Evolutionary conservation across 768 basidiomycete species (phyloP).

Genomic region (Collybiopsis luxurians): DNA sequence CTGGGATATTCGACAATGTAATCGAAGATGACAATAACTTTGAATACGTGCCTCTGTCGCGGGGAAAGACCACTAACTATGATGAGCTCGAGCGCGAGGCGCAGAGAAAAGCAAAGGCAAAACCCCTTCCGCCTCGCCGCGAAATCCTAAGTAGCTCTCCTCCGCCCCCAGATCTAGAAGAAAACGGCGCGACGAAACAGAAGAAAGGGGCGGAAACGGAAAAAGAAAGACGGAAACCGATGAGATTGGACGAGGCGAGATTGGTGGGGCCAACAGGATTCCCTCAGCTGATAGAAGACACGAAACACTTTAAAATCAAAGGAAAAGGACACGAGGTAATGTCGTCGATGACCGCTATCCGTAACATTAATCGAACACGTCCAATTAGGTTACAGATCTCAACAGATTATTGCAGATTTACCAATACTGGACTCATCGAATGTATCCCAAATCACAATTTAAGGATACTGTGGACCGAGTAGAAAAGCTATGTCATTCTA

Average conservation of each 20-base stretch:
- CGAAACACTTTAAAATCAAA: conserved; percentile 74
- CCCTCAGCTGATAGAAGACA: conserved; percentile 70
- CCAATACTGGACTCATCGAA: conserved; percentile 91
- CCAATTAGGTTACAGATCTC: conserved; percentile 70
- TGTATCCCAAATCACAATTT: conserved; percentile 90
- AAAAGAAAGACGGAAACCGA: conserved; percentile 46
- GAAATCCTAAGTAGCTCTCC: conserved; percentile 50
- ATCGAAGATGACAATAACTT: conserved; percentile 38
- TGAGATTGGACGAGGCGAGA: conserved; percentile 72
- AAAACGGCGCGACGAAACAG: conserved; percentile 23
- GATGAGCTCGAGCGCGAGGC: conserved; percentile 1
- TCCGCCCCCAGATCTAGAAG: conserved; percentile 20
- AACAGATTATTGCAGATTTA: conserved; percentile 78
- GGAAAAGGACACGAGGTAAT: conserved; percentile 93
- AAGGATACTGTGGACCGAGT: conserved; percentile 81
- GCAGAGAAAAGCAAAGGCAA: conserved; percentile 16
- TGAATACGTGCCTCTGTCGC: conserved; percentile 44
- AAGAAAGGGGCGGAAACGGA: conserved; percentile 17
- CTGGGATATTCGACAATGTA: conserved; percentile 37
- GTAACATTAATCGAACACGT: not conserved
- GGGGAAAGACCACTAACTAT: conserved; percentile 12
- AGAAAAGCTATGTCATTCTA: conserved; percentile 86
- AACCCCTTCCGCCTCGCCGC: conserved; percentile 31
- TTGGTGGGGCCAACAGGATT: conserved; percentile 76
- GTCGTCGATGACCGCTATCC: conserved; percentile 2